Base-by-base conservation (phyloP, 1,139 yeast species). In the Saccharomycopsis hybrid region DNA sequence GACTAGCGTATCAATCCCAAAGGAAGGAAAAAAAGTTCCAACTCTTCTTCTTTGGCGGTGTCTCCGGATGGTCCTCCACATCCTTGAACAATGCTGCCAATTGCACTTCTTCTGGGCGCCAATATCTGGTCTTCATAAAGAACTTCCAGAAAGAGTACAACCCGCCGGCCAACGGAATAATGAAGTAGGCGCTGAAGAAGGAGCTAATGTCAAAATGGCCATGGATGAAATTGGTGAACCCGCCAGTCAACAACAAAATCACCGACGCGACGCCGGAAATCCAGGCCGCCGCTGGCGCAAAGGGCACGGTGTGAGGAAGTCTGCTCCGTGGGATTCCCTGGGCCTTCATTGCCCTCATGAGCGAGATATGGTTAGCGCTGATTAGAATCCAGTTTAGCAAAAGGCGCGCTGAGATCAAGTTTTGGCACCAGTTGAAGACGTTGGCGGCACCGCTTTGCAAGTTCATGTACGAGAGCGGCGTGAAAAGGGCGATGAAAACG, bases 401-500 rank as follows among this genome's bases (percentile, higher is more conserved):
- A 9, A 36, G 13, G 39, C 13, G 7, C 5, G 39, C 7, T 5
- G 39, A 36, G 18, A 24, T 36, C 5, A 36, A 8, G 18, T 24
- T 36, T 5, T 5, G 18, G 24, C 7, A 36, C 39, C 39, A 36
- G 39, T 9, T 8, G 18, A 36, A 36, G 18, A 36, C 39, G 5
- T 5, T 36, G 39, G 39, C 39, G 5, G 39, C 7, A 5, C 18
- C 7, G 5, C 18, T 5, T 8, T 9, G 13, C 5, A 9, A 8
- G 39, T 9, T 8, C 39, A 36, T 36, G 24, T 80, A 82, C 1
- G 90, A 87, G 55, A 77, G 71, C 44, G 78, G 65, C 47, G 90
- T 90, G 58, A 82, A 75, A 2, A 72, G 61, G 5, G 86, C 72
- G 4, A 88, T 80, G 57, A 70, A 65, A 2, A 76, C 44, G 36